Percentiles rank a stretch among this genome's conserved stretches.
Conservation (phyloP, 768 basidiomycete genomes). For the Vishniacozyma victoriae region DNA sequence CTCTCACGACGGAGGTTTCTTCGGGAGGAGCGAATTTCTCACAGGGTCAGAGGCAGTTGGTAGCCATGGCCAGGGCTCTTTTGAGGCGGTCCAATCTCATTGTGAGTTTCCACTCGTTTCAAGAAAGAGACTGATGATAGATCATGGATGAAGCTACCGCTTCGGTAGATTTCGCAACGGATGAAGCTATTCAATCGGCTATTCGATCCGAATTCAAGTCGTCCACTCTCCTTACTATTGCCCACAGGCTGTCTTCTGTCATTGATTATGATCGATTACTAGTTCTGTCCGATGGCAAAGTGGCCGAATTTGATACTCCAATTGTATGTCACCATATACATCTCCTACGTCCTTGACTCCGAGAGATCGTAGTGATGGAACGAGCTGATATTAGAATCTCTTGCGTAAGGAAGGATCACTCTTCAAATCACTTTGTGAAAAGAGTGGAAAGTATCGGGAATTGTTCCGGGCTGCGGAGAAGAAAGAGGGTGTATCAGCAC, state of each 20-base stretch:
- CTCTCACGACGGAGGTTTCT: slow-evolving; percentile 72
- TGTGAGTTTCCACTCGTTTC: slow-evolving; percentile 10
- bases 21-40: slow-evolving; percentile 86
- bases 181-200: slow-evolving; percentile 43
- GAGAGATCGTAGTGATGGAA: too few species aligned
- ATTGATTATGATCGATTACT: slow-evolving; percentile 47
- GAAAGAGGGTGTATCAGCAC: too few species aligned
- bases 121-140: slow-evolving; percentile 6
- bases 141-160: slow-evolving; percentile 47
- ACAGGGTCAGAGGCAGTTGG: slow-evolving; percentile 74
- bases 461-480: slow-evolving; percentile 40
- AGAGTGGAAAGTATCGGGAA: slow-evolving; percentile 44
- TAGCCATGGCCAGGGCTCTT: slow-evolving; percentile 39
- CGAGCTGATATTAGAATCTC: slow-evolving; percentile 28
- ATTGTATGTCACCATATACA: slow-evolving; percentile 24
- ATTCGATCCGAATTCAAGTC: slow-evolving; percentile 44
- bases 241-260: slow-evolving; percentile 40
- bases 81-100: slow-evolving; percentile 31
- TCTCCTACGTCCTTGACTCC: not conserved
- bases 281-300: slow-evolving; percentile 45
- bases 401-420: slow-evolving; percentile 34
- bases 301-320: slow-evolving; percentile 45
- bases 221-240: slow-evolving; percentile 46
- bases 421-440: slow-evolving; percentile 44
- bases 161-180: slow-evolving; percentile 46